Base-by-base conservation (phyloP, 2,329 filamentous ascomycete genomes). In the Elsinoe necatrix region DNA sequence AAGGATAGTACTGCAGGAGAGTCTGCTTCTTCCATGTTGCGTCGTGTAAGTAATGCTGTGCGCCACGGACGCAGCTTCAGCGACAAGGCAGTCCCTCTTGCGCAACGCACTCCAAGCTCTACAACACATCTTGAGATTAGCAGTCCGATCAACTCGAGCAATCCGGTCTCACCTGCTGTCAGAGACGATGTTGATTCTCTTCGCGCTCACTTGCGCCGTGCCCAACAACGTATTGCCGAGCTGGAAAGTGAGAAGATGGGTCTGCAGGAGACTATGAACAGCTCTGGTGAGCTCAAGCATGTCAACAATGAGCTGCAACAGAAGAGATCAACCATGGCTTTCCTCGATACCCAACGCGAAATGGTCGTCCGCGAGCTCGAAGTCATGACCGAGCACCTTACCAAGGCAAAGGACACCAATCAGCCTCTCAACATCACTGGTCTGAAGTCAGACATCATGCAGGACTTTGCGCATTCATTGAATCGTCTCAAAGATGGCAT, bases 261-360 rank as follows among this genome's bases (percentile, higher is more conserved):
- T 63, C 73, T 73, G 31, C 71, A 76, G 61, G 74, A 77, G n/a
- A 71, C 71, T 41, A 72, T 85, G 62, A 81, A 83, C 62, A 79
- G 77, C 25, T 78, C 79, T 4, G 76, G 75, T 12, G 80, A 81
- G 60, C 82, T 85, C 60, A 86, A 86, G 71, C 86, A 84, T 64
- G 83, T 95, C 27, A 95, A 95, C 71, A 90, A 86, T 64, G 92
- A 91, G 68, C 76, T 97, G 21, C 80, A 87, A 34, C 91, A 97
- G 71, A 97, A 97, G 75, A 81, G 93, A 58, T 95, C 95, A 65
- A 97, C 93, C 0, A 93, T 98, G 69, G 92, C 92, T 5, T 87
- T 95, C 16, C 77, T 97, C 54, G 92, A 97, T 68, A 92, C 91
- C 0, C 89, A 96, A 71, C 89, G 90, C 52, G 92, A 97, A 72